These are phyloP conservation scores for Tolypocladium guangdongense DNA, from an alignment of 2,329 filamentous ascomycete species.

Conservation along the genomic window DNA sequence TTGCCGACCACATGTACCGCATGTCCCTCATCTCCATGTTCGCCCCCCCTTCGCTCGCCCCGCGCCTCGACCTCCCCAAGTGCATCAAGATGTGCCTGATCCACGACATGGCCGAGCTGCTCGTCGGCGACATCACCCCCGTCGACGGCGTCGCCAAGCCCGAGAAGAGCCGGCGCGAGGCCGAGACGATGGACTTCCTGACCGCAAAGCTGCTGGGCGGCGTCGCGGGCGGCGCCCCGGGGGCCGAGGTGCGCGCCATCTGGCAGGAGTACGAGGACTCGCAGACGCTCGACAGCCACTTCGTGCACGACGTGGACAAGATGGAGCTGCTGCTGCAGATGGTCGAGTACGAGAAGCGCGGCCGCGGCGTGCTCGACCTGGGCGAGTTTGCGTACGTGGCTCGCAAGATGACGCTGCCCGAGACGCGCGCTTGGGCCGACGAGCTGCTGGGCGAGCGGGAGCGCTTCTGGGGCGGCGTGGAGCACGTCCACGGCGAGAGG, in stretches of 20 bases:
- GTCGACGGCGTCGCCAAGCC: constrained; percentile 74
- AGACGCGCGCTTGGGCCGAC: constrained; percentile 70
- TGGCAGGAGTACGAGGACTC: constrained; percentile 96
- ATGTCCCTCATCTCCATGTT: constrained; percentile 97
- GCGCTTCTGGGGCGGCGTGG: constrained; percentile 53
- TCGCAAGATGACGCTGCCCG: constrained; percentile 58
- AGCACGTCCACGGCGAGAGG: constrained; percentile 34
- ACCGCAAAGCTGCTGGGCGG: constrained; percentile 60
- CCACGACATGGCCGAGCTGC: constrained; percentile 93
- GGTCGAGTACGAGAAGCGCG: constrained; percentile 82
- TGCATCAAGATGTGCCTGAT: constrained; percentile 95
- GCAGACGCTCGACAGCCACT: constrained; percentile 70
- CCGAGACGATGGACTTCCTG: constrained; percentile 86
- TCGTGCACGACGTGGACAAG: constrained; percentile 96
- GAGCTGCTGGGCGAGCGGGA: constrained; percentile 68
- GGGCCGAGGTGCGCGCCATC: constrained; percentile 60
- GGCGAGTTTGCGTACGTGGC: constrained; percentile 81
- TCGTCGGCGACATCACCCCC: constrained; percentile 95
- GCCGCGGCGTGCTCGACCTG: constrained; percentile 58
- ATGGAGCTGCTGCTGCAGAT: constrained; percentile 91
- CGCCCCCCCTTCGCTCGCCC: constrained; percentile 62
- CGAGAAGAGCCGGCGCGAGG: constrained; percentile 83
- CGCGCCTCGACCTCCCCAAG: constrained; percentile 62
- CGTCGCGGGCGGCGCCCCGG: constrained; percentile 60
- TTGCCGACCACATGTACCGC: constrained; percentile 98